These are phyloP conservation scores for Hepatocystis sp. DNA, from an alignment of 169 alveolate genomes.

Conservation along the genomic window DNA sequence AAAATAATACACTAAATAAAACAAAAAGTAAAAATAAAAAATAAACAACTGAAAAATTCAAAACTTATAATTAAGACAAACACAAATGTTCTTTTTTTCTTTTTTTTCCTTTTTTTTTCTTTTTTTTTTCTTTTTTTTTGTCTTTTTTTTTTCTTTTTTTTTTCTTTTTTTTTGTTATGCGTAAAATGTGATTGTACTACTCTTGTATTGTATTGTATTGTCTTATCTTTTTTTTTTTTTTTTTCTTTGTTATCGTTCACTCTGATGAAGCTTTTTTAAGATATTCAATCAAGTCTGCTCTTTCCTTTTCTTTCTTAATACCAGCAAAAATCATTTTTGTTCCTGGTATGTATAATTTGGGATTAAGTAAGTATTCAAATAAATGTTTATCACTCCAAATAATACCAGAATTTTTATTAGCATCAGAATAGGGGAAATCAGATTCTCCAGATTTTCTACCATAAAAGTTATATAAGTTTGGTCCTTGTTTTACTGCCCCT, in stretches of 20 bases:
- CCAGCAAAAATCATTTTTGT: conserved; percentile 98
- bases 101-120: background rate
- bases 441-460: conserved; percentile 92
- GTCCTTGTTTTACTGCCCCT: conserved; percentile 93
- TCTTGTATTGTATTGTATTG: background rate
- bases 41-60: too few relatives aligned
- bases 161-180: background rate
- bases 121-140: background rate
- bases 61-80: too few relatives aligned
- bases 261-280: conserved; percentile 88
- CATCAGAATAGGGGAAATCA: conserved; percentile 92
- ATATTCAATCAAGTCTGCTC: conserved; percentile 96
- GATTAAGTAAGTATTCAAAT: conserved; percentile 92
- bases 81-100: background rate
- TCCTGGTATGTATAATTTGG: conserved; percentile 95
- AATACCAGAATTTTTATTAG: conserved; percentile 91
- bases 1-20: too few relatives aligned
- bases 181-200: background rate
- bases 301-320: conserved; percentile 94
- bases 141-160: background rate
- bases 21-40: too few relatives aligned
- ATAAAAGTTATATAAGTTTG: conserved; percentile 89
- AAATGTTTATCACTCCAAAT: conserved; percentile 94
- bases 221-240: conserved; percentile 6
- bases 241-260: conserved; percentile 4